Evolutionary conservation across 1,284 basidiomycete species (phyloP).

Genomic region (Malassezia equina): DNA sequence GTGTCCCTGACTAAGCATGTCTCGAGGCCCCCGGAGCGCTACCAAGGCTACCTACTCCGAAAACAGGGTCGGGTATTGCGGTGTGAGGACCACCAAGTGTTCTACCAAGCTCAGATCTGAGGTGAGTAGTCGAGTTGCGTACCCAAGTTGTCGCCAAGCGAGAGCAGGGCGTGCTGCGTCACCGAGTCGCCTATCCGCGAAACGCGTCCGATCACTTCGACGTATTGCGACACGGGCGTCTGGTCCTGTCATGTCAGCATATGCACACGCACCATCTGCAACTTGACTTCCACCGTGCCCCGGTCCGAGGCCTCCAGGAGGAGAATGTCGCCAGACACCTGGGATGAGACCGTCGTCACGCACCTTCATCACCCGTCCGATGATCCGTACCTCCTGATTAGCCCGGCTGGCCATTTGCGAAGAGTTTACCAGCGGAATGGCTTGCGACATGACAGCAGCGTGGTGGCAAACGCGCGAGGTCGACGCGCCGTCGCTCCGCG

Average conservation of each 20-base stretch:
- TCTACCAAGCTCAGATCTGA: slow-evolving; percentile 29
- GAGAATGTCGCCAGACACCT: slow-evolving; percentile 30
- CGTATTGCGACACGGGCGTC: slow-evolving; percentile 16
- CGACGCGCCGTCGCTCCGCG: slow-evolving; percentile 2
- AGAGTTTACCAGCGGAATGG: slow-evolving; percentile 41
- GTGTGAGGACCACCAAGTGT: slow-evolving; percentile 27
- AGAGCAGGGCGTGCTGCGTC: slow-evolving; percentile 13
- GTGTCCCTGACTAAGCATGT: not conserved
- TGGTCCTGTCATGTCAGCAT: slow-evolving; percentile 6
- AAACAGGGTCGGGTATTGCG: slow-evolving; percentile 28
- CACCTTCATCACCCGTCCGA: slow-evolving; percentile 36
- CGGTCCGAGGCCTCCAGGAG: slow-evolving; percentile 36
- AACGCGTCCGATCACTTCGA: slow-evolving; percentile 44
- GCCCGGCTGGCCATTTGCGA: slow-evolving; percentile 23
- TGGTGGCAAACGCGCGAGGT: not conserved
- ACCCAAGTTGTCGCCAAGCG: slow-evolving; percentile 34
- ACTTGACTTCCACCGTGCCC: slow-evolving; percentile 36
- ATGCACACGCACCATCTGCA: slow-evolving; percentile 18
- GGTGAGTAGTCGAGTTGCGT: not conserved
- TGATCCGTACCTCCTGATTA: slow-evolving; percentile 33
- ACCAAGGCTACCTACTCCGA: slow-evolving; percentile 1
- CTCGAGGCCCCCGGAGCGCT: not conserved
- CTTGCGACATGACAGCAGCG: slow-evolving; percentile 31
- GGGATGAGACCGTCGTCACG: slow-evolving; percentile 3
- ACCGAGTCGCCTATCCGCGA: slow-evolving; percentile 25